Percentiles rank a stretch among this genome's conserved stretches.
phyloP scores from a whole-genome alignment of 129 eudicot species.

The Tagetes erecta region DNA sequence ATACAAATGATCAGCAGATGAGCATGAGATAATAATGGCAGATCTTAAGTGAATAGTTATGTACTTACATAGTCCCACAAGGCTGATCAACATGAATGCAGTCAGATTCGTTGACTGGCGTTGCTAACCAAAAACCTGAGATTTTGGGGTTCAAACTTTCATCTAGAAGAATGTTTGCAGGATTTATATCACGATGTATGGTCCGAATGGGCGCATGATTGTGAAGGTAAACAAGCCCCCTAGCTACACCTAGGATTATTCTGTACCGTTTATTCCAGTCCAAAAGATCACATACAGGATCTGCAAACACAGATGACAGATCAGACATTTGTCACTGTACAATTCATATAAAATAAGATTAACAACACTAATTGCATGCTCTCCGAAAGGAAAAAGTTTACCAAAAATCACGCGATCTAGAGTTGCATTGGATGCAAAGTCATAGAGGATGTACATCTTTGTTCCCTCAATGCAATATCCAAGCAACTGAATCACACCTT shows the following conservation, averaged over 20 bases:
- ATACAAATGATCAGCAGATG: not conserved
- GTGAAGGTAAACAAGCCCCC: constrained; percentile 26
- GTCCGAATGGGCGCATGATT: constrained; percentile 10
- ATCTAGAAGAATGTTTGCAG: constrained; percentile 16
- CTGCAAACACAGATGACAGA: constrained; percentile 10
- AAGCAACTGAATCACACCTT: too few species aligned
- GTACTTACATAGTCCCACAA: not conserved
- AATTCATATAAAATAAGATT: too few species aligned
- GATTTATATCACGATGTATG: constrained; percentile 6
- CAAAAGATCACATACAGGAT: not conserved
- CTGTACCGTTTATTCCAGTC: constrained; percentile 20
- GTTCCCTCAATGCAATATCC: too few species aligned
- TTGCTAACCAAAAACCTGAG: not conserved
- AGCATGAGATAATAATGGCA: not conserved
- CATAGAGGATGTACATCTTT: too few species aligned
- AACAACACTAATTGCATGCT: not conserved
- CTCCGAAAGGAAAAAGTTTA: not conserved
- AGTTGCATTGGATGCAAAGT: too few species aligned
- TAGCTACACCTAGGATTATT: constrained; percentile 18
- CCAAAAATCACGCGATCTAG: too few species aligned
- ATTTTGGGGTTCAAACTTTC: constrained; percentile 8
- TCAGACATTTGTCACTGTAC: not conserved
- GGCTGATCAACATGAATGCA: not conserved
- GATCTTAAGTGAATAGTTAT: not conserved
- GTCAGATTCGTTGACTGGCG: not conserved